Base-by-base conservation (phyloP, 768 basidiomycete genomes). In the Fibroporia radiculosa region DNA sequence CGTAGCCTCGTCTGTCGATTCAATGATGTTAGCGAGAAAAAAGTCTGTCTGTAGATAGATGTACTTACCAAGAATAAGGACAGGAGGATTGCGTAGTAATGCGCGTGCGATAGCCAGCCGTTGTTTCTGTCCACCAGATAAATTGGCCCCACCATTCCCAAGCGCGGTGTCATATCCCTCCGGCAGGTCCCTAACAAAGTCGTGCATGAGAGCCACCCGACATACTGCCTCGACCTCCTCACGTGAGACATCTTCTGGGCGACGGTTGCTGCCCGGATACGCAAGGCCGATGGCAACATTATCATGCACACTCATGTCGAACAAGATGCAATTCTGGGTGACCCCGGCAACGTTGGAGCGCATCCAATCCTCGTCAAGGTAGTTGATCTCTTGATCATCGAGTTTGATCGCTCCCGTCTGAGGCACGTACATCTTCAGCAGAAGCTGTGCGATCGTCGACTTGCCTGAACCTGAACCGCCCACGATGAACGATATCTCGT, bases 111-210 rank as follows among this genome's bases (percentile, higher is more conserved):
- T 80, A 6, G 90, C 89, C 23, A 99, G 59, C 7, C 95, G 66
- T 66, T 99, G 95, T 54, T 78, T 78, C 70, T 98, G 96, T 2
- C 95, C 95, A 12, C 95, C 95, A 50, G 87, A 91, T 53, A 93
- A 64, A 34, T 74, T 79, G 2, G 85, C 75, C 2, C 92, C 93
- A 23, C 74, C 78, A 19, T 68, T 78, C 0, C 87, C 88, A 2
- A 97, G 65, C 24, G 71, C 63, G 0, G 93, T 95, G 37, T 93
- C 87, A 53, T 97, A 97, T 0, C 92, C 91, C 3, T 82, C 73
- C 0, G 89, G 90, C n/a, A 98, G 66, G 44, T 82, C 86, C 13
- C 67, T 63, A 4, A 96, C 73, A 62, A 93, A 99, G 41, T 90
- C 88, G 54, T 95, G 85, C 53, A 97, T 71, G 60, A 95, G 70